Evolutionary conservation across 2,329 filamentous ascomycete species (phyloP).

Genomic region (Pseudocercospora vitis): DNA sequence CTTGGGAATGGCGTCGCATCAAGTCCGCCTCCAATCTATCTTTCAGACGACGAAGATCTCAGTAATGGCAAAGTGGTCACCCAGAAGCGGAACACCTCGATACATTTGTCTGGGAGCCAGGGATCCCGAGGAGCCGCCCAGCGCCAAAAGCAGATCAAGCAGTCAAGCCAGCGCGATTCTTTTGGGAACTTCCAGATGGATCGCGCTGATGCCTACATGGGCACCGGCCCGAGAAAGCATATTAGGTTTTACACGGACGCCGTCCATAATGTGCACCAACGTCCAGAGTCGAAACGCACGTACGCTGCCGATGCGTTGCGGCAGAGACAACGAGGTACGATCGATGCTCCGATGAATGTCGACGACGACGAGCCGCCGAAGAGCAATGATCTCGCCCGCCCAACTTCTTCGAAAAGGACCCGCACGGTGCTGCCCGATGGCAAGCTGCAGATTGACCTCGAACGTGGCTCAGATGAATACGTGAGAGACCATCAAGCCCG

Average conservation of each 20-base stretch:
- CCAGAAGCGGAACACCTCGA: not conserved
- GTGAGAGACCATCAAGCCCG: not conserved
- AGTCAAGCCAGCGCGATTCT: not conserved
- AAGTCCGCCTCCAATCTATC: not conserved
- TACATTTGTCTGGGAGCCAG: not conserved
- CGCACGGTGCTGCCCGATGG: not conserved
- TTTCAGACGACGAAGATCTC: not conserved
- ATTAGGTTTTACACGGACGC: too few species aligned
- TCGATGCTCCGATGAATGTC: not conserved
- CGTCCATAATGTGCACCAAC: not conserved
- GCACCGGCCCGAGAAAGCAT: not conserved
- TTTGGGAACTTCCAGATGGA: constrained; percentile 1
- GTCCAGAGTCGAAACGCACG: not conserved
- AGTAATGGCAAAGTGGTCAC: not conserved
- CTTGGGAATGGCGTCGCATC: not conserved
- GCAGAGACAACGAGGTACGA: not conserved
- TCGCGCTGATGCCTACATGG: not conserved
- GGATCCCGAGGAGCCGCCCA: not conserved
- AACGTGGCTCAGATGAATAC: not conserved
- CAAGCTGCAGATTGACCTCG: not conserved
- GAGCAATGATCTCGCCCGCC: not conserved
- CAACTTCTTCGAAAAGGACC: not conserved
- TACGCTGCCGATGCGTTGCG: not conserved
- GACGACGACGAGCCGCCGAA: not conserved
- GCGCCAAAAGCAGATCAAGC: not conserved